Evolutionary conservation across 768 basidiomycete species (phyloP), one percentile per base, ranked within the genome.

Genomic region (Galerina sulciceps): DNA sequence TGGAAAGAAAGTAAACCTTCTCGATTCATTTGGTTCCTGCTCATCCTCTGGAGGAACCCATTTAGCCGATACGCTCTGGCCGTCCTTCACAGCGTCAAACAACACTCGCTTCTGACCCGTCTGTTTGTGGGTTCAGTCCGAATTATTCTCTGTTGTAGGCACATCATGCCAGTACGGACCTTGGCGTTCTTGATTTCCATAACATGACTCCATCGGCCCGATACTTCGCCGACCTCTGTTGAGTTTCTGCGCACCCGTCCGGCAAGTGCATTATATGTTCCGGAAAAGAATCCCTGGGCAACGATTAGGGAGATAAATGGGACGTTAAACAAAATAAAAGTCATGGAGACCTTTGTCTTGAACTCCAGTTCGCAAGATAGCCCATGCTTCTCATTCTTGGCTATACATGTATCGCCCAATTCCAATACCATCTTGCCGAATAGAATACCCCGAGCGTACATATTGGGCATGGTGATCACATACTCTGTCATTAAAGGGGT

Each of bases 351-450:
- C 86, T 97, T 99, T 40, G 95, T 96, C 82, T 98, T 99, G 81
- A 99, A 99, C 65, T 98, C 94, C 36, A 99, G 76, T 69, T 96
- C 94, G 60, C 91, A 92, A 45, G 71, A 76, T 61, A 93, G 71
- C 17, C 86, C 86, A 43, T 86, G 85, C 66, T 86, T 86, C 67
- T 91, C 88, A 76, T 94, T 95, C 78, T 86, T 87, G 57, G 94
- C 93, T 8, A 79, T 83, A 65, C 93, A 94, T 35, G 85, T 84
- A 73, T 99, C 97, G 4, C 96, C 96, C 18, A 99, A 80, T 76
- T 99, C 97, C 52, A 96, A 80, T 23, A 98, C 90, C 95, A 99
- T 96, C 81, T 92, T 93, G 10, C 91, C 91, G 73, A 91, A 94
- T 42, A 93, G 75, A 64, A 93, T 92, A 8, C 93, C 93, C 37